These are phyloP conservation scores for Otatea glauca DNA, from an alignment of 176 grass and related monocot species.

Conservation along the genomic window DNA sequence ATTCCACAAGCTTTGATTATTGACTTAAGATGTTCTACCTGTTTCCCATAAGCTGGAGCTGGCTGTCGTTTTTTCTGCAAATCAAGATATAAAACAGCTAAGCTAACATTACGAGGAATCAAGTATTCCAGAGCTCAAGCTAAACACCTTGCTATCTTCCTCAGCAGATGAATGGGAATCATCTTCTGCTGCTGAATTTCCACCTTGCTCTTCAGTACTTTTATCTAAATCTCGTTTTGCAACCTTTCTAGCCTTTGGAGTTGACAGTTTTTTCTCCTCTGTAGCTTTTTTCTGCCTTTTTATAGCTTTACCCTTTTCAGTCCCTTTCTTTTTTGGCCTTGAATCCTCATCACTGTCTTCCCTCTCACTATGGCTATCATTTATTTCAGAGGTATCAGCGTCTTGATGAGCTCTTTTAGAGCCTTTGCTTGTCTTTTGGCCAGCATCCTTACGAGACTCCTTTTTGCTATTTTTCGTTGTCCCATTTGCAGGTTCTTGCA, in stretches of 20 bases:
- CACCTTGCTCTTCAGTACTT: conserved; percentile 51
- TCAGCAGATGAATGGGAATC: conserved; percentile 66
- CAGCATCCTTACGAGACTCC: conserved; percentile 44
- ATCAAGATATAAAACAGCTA: conserved; percentile 41
- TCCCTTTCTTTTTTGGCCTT: conserved; percentile 59
- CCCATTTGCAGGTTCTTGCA: conserved; percentile 76
- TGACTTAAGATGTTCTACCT: conserved; percentile 81
- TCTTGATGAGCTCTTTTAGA: conserved; percentile 70
- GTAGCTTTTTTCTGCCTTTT: conserved; percentile 63
- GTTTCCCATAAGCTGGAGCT: conserved; percentile 71
- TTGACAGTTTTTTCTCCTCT: conserved; percentile 53
- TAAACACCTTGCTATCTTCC: conserved; percentile 64
- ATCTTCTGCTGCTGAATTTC: conserved; percentile 54
- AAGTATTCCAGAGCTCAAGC: conserved; percentile 28
- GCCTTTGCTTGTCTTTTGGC: conserved; percentile 41
- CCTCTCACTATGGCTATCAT: conserved; percentile 59
- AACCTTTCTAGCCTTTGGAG: conserved; percentile 63
- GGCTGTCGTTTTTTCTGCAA: conserved; percentile 73
- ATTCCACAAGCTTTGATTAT: conserved; percentile 97
- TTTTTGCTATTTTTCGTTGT: conserved; percentile 60
- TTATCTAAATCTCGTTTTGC: conserved; percentile 49
- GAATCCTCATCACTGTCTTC: conserved; percentile 55
- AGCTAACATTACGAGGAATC: conserved; percentile 18
- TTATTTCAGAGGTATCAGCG: conserved; percentile 61
- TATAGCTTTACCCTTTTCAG: conserved; percentile 59